Conservation (phyloP, 164 flowering plant genomes). For the Brasenia schreberi region DNA sequence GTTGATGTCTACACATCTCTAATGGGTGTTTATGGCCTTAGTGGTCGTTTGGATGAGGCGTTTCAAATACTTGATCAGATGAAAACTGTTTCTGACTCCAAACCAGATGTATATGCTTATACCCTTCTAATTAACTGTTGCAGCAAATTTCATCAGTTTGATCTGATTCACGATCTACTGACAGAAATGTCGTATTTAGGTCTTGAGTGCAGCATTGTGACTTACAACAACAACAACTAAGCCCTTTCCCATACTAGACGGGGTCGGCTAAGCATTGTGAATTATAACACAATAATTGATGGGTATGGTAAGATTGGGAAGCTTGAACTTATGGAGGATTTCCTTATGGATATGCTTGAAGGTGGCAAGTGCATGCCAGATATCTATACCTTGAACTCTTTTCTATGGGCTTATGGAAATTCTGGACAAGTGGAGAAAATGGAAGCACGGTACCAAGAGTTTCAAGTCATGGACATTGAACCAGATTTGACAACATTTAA, state of each 20-base stretch:
- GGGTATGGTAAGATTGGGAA: conserved; percentile 87
- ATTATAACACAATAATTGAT: conserved; percentile 64
- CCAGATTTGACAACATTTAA: conserved; percentile 69
- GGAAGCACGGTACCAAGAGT: conserved; percentile 83
- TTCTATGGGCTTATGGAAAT: conserved; percentile 67
- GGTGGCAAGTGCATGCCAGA: conserved; percentile 49
- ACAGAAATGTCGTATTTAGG: conserved; percentile 67
- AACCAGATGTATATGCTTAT: conserved; percentile 69
- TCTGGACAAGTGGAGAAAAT: conserved; percentile 44
- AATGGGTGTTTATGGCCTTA: conserved; percentile 61
- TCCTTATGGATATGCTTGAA: conserved; percentile 52
- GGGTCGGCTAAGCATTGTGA: conserved; percentile 51
- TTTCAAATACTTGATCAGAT: conserved; percentile 41
- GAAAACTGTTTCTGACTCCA: conserved; percentile 63
- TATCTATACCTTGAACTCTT: conserved; percentile 62
- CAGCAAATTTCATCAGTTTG: conserved; percentile 33
- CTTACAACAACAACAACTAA: too few relatives aligned
- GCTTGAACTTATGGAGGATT: conserved; percentile 66
- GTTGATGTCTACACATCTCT: conserved; percentile 81
- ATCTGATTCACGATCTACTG: conserved; percentile 34
- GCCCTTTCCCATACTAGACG: too few relatives aligned
- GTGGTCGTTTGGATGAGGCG: conserved; percentile 55
- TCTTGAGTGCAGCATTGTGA: conserved; percentile 43
- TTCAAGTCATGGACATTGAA: conserved; percentile 60
- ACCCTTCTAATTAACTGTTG: conserved; percentile 53